These are phyloP conservation scores for Chondrus crispus DNA, from an alignment of 23 red algal species.

Conservation along the genomic window DNA sequence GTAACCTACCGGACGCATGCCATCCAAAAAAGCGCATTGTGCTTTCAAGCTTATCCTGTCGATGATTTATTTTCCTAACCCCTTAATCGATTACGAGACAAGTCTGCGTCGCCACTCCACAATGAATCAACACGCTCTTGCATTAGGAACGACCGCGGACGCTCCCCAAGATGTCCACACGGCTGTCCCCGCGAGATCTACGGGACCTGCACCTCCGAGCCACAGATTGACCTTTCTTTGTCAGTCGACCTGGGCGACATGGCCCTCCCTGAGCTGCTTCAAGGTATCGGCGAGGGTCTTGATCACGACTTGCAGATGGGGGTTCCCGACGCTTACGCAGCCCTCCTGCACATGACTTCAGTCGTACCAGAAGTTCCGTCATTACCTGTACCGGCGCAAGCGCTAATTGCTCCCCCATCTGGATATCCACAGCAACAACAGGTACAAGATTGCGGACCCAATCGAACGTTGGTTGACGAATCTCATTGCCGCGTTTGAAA, in stretches of 20 bases:
- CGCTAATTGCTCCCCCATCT: neutral
- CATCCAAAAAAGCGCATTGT: constrained; percentile 32
- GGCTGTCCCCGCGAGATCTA: too few species aligned
- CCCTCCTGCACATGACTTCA: too few species aligned
- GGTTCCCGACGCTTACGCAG: neutral
- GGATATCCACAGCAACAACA: neutral
- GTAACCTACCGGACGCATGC: constrained; percentile 6
- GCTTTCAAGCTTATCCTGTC: constrained; percentile 11
- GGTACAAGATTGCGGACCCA: neutral
- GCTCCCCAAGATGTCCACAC: too few species aligned
- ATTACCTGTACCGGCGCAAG: neutral
- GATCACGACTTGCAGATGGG: neutral
- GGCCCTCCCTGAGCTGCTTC: neutral
- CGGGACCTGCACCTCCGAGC: too few species aligned
- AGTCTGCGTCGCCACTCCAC: too few species aligned
- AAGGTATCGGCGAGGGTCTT: neutral
- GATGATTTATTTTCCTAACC: too few species aligned
- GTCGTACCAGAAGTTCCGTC: too few species aligned
- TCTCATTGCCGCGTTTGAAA: neutral
- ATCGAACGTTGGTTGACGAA: neutral
- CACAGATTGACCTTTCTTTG: too few species aligned
- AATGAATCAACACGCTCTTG: too few species aligned
- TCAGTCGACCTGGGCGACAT: constrained; percentile 5
- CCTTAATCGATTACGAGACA: too few species aligned
- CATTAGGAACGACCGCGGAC: too few species aligned